Evolutionary conservation across 768 basidiomycete species (phyloP), one percentile per base, ranked within the genome.

Genomic region (Rhodocollybia butyracea): DNA sequence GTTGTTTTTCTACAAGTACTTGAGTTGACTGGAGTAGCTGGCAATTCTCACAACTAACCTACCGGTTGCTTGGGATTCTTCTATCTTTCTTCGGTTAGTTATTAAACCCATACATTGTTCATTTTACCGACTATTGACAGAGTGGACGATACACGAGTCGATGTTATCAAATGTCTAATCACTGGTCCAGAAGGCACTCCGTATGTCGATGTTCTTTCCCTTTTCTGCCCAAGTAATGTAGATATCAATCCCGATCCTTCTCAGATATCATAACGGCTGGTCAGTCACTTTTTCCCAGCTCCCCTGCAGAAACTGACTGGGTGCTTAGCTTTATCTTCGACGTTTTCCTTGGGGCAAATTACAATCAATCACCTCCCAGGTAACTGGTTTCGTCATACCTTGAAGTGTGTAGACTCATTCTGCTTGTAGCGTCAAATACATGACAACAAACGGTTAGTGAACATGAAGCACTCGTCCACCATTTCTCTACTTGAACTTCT

Each of bases 121-220:
- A 15, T 12, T 15, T 5, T 15, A 5, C 10, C 22, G 10, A 26
- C 21, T 7, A 5, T 15, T 5, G 12, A 13, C 12, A 53, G 90
- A 50, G 94, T 96, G 3, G 95, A 98, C 66, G 95, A 97, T 73
- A 86, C 82, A 15, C 84, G 94, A 12, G 91, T 94, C 13, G 94
- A 94, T 65, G 80, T 95, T 45, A 93, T 95, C 70, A 96, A 95
- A 65, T 89, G 89, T n/a, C 70, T 92, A 19, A 91, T 93, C 59
- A 91, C 90, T 21, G 95, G 94, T 1, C 94, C 94, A 10, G 91
- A 94, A 75, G 92, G 89, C 50, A 96, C 94, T 39, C 94, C 94
- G 84, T 96, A 76, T 66, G 87, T 77, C 41, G 22, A 53, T 4
- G 53, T 17, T 19, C 19, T 32, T 38, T 57, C 45, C 30, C 34